Percentiles rank a stretch among this genome's conserved stretches.
These are phyloP conservation scores for Xylaria sp. DNA, from an alignment of 2,329 filamentous ascomycete genomes.

Conservation along the genomic window DNA sequence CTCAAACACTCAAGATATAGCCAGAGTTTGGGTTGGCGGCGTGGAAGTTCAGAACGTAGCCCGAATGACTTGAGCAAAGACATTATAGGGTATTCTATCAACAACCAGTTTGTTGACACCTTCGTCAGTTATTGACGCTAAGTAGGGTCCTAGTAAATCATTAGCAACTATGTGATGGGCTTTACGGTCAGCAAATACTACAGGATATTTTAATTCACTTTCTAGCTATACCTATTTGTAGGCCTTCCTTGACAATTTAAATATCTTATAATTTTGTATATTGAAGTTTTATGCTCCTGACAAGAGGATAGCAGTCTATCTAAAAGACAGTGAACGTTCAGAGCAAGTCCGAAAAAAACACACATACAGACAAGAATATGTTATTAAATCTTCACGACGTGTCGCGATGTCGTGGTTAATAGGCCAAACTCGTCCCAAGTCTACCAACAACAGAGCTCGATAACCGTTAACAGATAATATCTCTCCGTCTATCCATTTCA, in stretches of 20 bases:
- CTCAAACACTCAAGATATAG: conserved; percentile 42
- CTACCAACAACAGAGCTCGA: too few species aligned
- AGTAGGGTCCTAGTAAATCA: not conserved
- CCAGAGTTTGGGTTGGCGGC: conserved; percentile 44
- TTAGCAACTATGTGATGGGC: not conserved
- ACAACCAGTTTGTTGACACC: not conserved
- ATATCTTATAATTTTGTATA: not conserved
- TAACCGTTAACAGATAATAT: too few species aligned
- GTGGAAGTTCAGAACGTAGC: conserved; percentile 34
- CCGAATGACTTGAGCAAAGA: not conserved
- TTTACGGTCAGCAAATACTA: not conserved
- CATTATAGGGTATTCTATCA: not conserved
- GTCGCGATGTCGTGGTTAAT: too few species aligned
- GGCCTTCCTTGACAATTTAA: not conserved
- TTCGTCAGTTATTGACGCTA: too few species aligned
- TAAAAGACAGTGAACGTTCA: too few species aligned
- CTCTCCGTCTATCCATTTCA: too few species aligned
- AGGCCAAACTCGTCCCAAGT: too few species aligned
- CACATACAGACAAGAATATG: too few species aligned
- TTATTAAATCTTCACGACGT: too few species aligned
- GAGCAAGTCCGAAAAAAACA: too few species aligned
- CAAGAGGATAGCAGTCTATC: too few species aligned
- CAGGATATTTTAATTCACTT: not conserved
- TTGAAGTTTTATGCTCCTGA: not conserved
- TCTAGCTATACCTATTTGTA: not conserved